phyloP scores from a whole-genome alignment of 2,329 filamentous ascomycete species.

The Periconia digitata region DNA sequence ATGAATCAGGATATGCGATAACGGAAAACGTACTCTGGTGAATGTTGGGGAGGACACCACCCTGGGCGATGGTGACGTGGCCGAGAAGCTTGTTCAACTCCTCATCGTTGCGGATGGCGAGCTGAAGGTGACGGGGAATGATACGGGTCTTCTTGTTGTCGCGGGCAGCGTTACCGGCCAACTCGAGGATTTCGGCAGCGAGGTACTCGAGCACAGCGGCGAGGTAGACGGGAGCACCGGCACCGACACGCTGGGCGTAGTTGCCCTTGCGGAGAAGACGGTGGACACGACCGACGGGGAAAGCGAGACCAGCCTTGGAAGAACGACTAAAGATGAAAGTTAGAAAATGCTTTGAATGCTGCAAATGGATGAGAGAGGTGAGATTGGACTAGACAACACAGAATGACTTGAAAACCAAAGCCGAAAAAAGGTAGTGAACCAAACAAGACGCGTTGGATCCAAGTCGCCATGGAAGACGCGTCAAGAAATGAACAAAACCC shows the following conservation, averaged over 20 bases:
- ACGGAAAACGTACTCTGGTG: conserved; percentile 77
- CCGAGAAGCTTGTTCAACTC: conserved; percentile 98
- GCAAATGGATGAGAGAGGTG: background rate
- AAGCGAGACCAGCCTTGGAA: conserved; percentile 98
- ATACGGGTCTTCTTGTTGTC: conserved; percentile 99
- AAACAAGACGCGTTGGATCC: conserved; percentile 1
- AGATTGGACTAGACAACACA: conserved; percentile 1
- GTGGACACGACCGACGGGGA: conserved; percentile 98
- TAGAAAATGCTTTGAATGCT: conserved; percentile 8
- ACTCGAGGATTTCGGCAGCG: conserved; percentile 96
- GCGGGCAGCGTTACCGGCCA: conserved; percentile 96
- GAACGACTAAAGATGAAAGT: conserved; percentile 74
- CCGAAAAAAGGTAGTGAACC: conserved; percentile 15
- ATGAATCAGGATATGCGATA: background rate
- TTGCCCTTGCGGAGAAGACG: conserved; percentile 98
- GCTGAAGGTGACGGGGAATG: conserved; percentile 97
- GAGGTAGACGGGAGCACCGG: conserved; percentile 94
- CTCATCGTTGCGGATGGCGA: conserved; percentile 99
- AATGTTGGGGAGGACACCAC: conserved; percentile 95
- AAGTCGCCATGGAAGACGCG: conserved; percentile 39
- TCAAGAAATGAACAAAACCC: conserved; percentile 36
- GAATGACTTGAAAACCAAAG: conserved; percentile 19
- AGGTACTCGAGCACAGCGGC: conserved; percentile 98
- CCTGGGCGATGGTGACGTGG: conserved; percentile 95
- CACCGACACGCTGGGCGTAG: conserved; percentile 99